Evolutionary conservation across 2,329 filamentous ascomycete genomes (phyloP).

Genomic region (Gaeumannomyces sp.): DNA sequence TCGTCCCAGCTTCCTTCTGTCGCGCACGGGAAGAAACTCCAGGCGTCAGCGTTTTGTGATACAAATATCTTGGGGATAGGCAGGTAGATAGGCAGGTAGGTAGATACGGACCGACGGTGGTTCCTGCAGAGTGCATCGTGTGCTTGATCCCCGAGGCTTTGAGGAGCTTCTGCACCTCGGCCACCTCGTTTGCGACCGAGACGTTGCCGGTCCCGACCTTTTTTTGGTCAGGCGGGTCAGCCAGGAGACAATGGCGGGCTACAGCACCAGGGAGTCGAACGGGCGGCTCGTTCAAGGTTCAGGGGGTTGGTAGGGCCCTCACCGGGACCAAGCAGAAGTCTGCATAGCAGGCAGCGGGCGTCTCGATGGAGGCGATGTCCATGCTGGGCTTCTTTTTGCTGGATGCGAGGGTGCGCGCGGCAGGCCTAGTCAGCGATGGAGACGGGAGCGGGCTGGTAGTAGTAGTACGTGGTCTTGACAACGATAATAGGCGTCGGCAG

Average conservation of each 20-base stretch:
- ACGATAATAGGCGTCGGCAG: background rate
- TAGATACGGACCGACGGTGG: constrained; percentile 73
- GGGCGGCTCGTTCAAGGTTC: too few relatives aligned
- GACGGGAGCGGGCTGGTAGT: too few relatives aligned
- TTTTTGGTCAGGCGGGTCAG: background rate
- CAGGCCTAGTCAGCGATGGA: too few relatives aligned
- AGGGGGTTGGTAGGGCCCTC: too few relatives aligned
- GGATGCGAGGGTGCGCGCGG: background rate
- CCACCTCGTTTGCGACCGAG: constrained; percentile 77
- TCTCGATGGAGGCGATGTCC: constrained; percentile 47
- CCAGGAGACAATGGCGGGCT: background rate
- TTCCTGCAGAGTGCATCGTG: constrained; percentile 89
- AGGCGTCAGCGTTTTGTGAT: constrained; percentile 11
- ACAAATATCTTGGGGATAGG: constrained; percentile 14
- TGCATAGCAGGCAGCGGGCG: constrained; percentile 70
- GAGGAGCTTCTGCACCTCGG: constrained; percentile 80
- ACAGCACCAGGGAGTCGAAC: too few relatives aligned
- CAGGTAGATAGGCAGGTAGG: background rate
- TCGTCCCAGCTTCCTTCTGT: constrained; percentile 89
- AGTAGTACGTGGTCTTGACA: background rate
- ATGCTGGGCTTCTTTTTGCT: background rate
- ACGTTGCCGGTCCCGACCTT: constrained; percentile 73
- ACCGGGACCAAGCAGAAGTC: constrained; percentile 91
- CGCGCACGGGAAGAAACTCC: background rate
- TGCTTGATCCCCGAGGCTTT: constrained; percentile 75